Evolutionary conservation across 78 protist species (phyloP).

Genomic region (Dictyostelium citrinum): DNA sequence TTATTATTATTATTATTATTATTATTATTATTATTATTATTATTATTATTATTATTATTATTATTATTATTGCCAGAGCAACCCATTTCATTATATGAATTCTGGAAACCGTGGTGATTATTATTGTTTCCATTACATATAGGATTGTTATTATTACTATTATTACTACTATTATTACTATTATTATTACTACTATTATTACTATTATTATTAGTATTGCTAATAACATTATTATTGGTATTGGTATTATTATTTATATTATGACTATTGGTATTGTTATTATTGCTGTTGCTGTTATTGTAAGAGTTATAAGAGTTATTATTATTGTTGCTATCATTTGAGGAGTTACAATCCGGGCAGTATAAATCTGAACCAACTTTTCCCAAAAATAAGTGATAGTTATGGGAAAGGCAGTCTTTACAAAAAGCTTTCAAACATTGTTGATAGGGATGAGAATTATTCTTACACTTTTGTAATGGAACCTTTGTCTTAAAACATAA

Average conservation of each 20-base stretch:
- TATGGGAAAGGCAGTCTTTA: conserved; percentile 23
- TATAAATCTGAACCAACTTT: neutral
- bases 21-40: too few relatives aligned
- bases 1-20: too few relatives aligned
- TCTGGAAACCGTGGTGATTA: neutral
- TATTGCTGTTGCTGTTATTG: neutral
- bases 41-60: neutral
- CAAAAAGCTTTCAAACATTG: conserved; percentile 20
- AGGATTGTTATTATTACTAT: neutral
- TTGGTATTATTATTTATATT: neutral
- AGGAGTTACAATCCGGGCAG: conserved; percentile 32
- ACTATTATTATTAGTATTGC: neutral
- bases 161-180: neutral
- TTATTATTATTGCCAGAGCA: neutral
- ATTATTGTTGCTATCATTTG: neutral
- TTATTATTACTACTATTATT: neutral
- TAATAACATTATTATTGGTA: too few relatives aligned
- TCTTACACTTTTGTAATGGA: neutral
- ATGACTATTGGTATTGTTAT: too few relatives aligned
- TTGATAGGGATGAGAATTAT: neutral
- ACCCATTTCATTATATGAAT: neutral
- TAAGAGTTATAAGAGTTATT: neutral
- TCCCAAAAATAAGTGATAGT: neutral
- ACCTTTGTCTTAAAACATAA: conserved; percentile 2
- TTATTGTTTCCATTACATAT: neutral